Base-by-base conservation (phyloP, 2,329 filamentous ascomycete genomes). In the Aspergillus pseudonomiae region DNA sequence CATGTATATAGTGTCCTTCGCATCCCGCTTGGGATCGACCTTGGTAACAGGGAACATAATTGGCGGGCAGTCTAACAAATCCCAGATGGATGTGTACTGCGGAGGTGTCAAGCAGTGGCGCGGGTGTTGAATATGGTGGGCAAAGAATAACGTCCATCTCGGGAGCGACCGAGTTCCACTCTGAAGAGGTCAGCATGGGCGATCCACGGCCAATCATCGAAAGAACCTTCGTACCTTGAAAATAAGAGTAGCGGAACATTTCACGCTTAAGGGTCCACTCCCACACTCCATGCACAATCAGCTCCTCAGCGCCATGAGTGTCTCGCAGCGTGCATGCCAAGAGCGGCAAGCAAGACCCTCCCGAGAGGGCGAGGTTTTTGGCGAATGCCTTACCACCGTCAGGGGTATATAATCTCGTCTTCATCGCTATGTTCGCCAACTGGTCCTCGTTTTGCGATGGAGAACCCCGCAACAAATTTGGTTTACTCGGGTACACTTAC, bases 81-180 rank as follows among this genome's bases (percentile, higher is more conserved):
- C 92, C 88, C 88, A 91, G 65, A 88, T 84, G 0, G 83, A 79
- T 0, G 88, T 90, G 68, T 91, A 92, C 1, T 83, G 84, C 88
- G 88, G 89, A 70, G 63, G 80, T 76, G 66, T 86, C 74, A 65
- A 87, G 81, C 65, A 84, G 76, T 3, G 82, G 85, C n/a, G 86
- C 86, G 3, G 80, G 79, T 1, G 84, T 82, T 1, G 86, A 85
- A 0, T 83, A 84, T 0, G 81, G 84, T 0, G 88, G 89, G 61
- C 84, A 88, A 1, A 91, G 78, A 39, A 91, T 84, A 0, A 88
- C 85, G 72, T 91, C 89, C 64, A 70, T 64, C 4, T 62, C 48
- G 0, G 60, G 63, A 5, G 63, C 60, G 24, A 59, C 26, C 9
- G 60, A 46, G 32, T 64, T 62, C 63, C 63, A 64, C 34, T 59